Percentiles rank a stretch among this genome's conserved stretches.
Evolutionary conservation across 164 flowering plant species (phyloP).

Genomic region (grape (Vitis vinifera)): DNA sequence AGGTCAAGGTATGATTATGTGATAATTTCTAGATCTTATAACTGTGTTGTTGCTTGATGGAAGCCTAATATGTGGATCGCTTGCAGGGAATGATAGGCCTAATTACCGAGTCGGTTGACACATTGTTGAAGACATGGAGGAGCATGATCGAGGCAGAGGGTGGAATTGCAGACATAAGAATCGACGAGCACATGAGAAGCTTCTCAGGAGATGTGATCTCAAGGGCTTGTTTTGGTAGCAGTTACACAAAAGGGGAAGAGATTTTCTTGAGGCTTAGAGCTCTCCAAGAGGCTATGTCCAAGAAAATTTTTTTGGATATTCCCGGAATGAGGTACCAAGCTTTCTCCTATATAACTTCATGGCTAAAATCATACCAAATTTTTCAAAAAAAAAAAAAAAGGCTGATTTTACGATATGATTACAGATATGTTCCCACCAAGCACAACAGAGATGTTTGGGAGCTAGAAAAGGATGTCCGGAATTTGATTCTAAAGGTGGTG

Average conservation of each 20-base stretch:
- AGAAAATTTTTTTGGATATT: constrained; percentile 14
- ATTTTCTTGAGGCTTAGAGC: constrained; percentile 27
- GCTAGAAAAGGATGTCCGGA: constrained; percentile 23
- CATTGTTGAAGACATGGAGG: constrained; percentile 27
- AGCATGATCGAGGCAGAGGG: constrained; percentile 10
- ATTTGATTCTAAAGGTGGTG: constrained; percentile 16
- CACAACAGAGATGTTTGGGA: constrained; percentile 24
- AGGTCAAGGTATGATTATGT: constrained; percentile 22
- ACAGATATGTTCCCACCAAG: constrained; percentile 26
- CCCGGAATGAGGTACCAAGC: constrained; percentile 22
- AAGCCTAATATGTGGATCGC: not conserved
- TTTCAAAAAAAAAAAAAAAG: too few species aligned
- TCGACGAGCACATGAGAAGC: constrained; percentile 24
- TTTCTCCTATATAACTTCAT: not conserved
- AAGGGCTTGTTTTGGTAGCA: constrained; percentile 30
- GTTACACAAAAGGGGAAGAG: constrained; percentile 19
- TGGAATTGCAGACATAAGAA: constrained; percentile 21
- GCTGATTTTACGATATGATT: not conserved
- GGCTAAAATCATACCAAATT: not conserved
- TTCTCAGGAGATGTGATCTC: constrained; percentile 33
- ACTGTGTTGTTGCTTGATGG: not conserved
- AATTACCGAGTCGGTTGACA: constrained; percentile 16
- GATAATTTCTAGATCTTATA: not conserved
- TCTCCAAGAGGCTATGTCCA: constrained; percentile 25
- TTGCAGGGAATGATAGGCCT: constrained; percentile 27